A percentile compares a stretch with the other conserved stretches of the same genome.
Evolutionary conservation across 495 filamentous ascomycete species (phyloP).

Genomic region (Cairneyella variabilis): DNA sequence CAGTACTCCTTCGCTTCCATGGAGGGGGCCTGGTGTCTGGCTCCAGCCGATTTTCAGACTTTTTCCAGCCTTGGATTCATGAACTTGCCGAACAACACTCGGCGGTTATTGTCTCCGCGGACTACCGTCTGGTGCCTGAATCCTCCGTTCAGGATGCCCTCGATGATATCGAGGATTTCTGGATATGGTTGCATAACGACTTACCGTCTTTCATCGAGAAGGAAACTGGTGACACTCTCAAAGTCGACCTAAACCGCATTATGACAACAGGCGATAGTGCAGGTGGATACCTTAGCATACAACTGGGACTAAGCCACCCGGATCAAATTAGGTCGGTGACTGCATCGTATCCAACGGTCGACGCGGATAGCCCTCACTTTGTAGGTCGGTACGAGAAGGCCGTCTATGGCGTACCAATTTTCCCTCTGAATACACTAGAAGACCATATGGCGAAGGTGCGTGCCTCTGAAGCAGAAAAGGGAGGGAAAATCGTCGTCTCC

Average conservation of each 20-base stretch:
- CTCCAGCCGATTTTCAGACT: conserved; percentile 4
- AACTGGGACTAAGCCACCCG: conserved; percentile 25
- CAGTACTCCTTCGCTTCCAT: conserved; percentile 8
- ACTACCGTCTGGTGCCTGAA: conserved; percentile 53
- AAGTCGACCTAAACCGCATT: conserved; percentile 1
- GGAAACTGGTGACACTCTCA: neutral
- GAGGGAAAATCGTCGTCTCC: too few species aligned
- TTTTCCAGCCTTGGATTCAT: conserved; percentile 11
- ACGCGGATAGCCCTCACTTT: too few species aligned
- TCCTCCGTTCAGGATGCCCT: conserved; percentile 41
- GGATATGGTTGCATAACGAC: conserved; percentile 38
- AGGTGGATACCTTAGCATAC: conserved; percentile 32
- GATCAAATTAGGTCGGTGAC: conserved; percentile 12
- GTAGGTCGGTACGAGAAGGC: too few species aligned
- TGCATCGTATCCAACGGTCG: conserved; percentile 5
- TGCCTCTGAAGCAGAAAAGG: neutral
- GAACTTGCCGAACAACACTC: conserved; percentile 9
- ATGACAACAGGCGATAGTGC: conserved; percentile 12
- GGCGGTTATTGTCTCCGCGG: conserved; percentile 40
- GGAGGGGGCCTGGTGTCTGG: conserved; percentile 13
- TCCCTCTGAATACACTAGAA: neutral
- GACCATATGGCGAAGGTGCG: neutral
- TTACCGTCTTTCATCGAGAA: conserved; percentile 4
- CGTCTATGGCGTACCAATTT: neutral
- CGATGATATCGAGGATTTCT: conserved; percentile 47